Evolutionary conservation across 176 grass and related monocot genomes (phyloP).

Genomic region (Oryza longistaminata): DNA sequence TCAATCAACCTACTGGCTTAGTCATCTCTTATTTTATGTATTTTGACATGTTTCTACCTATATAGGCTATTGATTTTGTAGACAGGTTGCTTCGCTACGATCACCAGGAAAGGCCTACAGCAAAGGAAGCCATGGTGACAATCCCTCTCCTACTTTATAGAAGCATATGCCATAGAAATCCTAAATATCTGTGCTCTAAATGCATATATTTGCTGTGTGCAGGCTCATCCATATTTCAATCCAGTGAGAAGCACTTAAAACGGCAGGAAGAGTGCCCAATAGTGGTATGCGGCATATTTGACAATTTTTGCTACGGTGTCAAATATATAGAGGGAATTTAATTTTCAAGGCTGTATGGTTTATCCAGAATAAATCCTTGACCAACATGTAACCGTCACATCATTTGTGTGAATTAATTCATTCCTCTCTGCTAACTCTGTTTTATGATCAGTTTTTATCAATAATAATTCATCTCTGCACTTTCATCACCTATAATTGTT

Average conservation of each 20-base stretch:
- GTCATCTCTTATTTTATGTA: slow-evolving; percentile 15
- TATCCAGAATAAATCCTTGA: not conserved
- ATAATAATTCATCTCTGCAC: slow-evolving; percentile 12
- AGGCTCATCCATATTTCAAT: slow-evolving; percentile 82
- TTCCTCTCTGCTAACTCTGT: not conserved
- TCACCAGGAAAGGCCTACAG: slow-evolving; percentile 91
- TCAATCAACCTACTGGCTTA: not conserved
- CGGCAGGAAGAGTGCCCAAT: slow-evolving; percentile 36
- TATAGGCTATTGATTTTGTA: slow-evolving; percentile 87
- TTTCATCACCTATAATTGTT: not conserved
- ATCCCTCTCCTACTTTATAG: not conserved
- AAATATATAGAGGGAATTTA: slow-evolving; percentile 24
- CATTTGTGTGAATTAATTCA: slow-evolving; percentile 1
- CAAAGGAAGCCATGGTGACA: slow-evolving; percentile 87
- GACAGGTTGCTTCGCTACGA: slow-evolving; percentile 80
- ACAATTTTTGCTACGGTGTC: not conserved
- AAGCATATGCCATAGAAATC: not conserved
- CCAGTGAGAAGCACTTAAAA: slow-evolving; percentile 56
- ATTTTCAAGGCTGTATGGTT: not conserved
- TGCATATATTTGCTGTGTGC: slow-evolving; percentile 27
- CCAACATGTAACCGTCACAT: slow-evolving; percentile 9
- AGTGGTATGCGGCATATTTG: slow-evolving; percentile 22
- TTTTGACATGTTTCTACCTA: slow-evolving; percentile 28
- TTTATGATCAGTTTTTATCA: not conserved
- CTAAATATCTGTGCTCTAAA: not conserved